These are phyloP conservation scores for Pleomassaria siparia DNA, from an alignment of 2,329 filamentous ascomycete species.

Conservation along the genomic window DNA sequence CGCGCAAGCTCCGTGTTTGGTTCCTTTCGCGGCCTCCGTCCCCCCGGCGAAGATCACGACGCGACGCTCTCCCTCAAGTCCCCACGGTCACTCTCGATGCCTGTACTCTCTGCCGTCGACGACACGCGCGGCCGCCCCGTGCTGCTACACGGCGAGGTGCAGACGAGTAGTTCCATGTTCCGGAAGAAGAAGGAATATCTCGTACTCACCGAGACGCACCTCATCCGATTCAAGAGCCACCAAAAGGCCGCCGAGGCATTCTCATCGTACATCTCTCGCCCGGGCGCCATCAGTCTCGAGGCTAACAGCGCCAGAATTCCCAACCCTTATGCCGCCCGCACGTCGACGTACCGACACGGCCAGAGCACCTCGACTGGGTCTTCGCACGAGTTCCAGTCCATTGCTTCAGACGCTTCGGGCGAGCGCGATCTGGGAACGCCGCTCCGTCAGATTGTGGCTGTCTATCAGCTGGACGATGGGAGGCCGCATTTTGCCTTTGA, in stretches of 20 bases:
- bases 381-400: conserved; percentile 61
- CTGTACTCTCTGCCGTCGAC: conserved; percentile 47
- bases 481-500: conserved; percentile 68
- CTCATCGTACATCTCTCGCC: conserved; percentile 36
- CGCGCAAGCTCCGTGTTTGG: conserved; percentile 57
- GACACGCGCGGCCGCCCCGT: conserved; percentile 50
- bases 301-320: conserved; percentile 30
- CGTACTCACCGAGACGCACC: conserved; percentile 68
- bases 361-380: conserved; percentile 62
- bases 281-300: neutral
- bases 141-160: conserved; percentile 68
- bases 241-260: conserved; percentile 66
- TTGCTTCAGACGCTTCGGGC: conserved; percentile 51
- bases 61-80: conserved; percentile 52
- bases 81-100: conserved; percentile 50
- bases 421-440: conserved; percentile 61
- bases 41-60: conserved; percentile 53
- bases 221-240: conserved; percentile 69
- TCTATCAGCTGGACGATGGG: conserved; percentile 68
- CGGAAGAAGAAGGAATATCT: conserved; percentile 73
- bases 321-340: conserved; percentile 43
- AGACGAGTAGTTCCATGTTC: conserved; percentile 70
- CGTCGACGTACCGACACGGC: conserved; percentile 55
- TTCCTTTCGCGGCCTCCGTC: conserved; percentile 57
- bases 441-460: conserved; percentile 66